Evolutionary conservation across 2,329 filamentous ascomycete species (phyloP).

Genomic region (Fusarium sacchari): DNA sequence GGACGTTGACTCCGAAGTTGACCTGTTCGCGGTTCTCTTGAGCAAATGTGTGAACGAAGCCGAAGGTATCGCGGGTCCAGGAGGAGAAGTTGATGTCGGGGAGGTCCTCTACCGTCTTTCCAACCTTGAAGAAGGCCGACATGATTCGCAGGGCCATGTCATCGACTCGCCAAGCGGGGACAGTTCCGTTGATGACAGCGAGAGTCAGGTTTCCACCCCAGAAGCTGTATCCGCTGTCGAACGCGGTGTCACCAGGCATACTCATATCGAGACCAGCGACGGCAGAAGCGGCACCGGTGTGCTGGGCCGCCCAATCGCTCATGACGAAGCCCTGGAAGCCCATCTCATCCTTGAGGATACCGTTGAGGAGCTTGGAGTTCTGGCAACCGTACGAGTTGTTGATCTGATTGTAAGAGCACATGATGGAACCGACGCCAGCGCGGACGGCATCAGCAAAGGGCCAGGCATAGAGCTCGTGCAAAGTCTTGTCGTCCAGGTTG

Average conservation of each 20-base stretch:
- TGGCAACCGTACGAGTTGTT: slow-evolving; percentile 86
- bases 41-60: slow-evolving; percentile 72
- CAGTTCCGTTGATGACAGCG: slow-evolving; percentile 86
- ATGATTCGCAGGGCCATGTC: slow-evolving; percentile 92
- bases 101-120: slow-evolving; percentile 59
- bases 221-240: slow-evolving; percentile 77
- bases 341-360: slow-evolving; percentile 80
- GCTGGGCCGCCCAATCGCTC: slow-evolving; percentile 83
- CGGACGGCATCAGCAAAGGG: slow-evolving; percentile 78
- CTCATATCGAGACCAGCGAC: slow-evolving; percentile 83
- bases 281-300: slow-evolving; percentile 72
- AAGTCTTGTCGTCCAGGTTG: slow-evolving; percentile 76
- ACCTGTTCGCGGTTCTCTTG: slow-evolving; percentile 72
- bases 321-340: slow-evolving; percentile 85
- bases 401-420: slow-evolving; percentile 79
- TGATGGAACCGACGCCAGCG: slow-evolving; percentile 71
- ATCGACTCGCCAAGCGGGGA: slow-evolving; percentile 87
- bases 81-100: slow-evolving; percentile 83
- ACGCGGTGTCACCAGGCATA: slow-evolving; percentile 87
- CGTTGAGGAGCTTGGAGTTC: slow-evolving; percentile 80
- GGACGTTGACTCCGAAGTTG: slow-evolving; percentile 88
- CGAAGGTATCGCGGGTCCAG: slow-evolving; percentile 83
- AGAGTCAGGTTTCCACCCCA: slow-evolving; percentile 91
- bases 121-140: slow-evolving; percentile 75
- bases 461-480: slow-evolving; percentile 83